Percentiles rank a stretch among this genome's conserved stretches.
Evolutionary conservation across 116 monocot genomes (phyloP).

Genomic region (Trichopus zeylanicus): DNA sequence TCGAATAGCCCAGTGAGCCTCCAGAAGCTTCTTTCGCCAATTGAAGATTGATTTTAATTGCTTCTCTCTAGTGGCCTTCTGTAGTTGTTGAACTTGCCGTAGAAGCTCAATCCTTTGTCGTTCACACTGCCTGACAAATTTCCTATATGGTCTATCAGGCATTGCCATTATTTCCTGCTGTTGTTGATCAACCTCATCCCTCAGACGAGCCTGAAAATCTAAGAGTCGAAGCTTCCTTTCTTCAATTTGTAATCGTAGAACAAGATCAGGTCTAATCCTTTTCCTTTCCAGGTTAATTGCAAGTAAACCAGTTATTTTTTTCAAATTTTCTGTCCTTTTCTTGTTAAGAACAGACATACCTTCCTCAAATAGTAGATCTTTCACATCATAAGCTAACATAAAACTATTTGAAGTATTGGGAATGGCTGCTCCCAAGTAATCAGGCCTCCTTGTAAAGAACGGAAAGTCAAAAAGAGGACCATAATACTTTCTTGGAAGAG

Average conservation of each 20-base stretch:
- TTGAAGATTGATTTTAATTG: slow-evolving; percentile 81
- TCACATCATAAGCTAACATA: slow-evolving; percentile 58
- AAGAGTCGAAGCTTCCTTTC: slow-evolving; percentile 89
- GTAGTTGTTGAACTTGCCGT: slow-evolving; percentile 82
- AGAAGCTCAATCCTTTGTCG: slow-evolving; percentile 64
- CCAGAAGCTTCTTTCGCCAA: slow-evolving; percentile 95
- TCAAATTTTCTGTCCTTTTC: slow-evolving; percentile 67
- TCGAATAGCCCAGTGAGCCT: slow-evolving; percentile 93
- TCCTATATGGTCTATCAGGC: slow-evolving; percentile 80
- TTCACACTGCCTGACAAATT: slow-evolving; percentile 89
- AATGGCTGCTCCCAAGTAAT: slow-evolving; percentile 32
- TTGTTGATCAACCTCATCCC: slow-evolving; percentile 80
- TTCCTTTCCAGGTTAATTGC: slow-evolving; percentile 74
- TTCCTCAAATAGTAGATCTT: slow-evolving; percentile 80
- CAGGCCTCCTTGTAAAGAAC: slow-evolving; percentile 67
- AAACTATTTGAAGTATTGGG: slow-evolving; percentile 50
- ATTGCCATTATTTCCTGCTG: slow-evolving; percentile 97
- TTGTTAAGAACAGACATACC: slow-evolving; percentile 52
- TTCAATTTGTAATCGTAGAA: slow-evolving; percentile 80
- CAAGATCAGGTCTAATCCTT: slow-evolving; percentile 82
- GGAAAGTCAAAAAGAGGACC: slow-evolving; percentile 97
- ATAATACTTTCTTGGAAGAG: slow-evolving; percentile 56
- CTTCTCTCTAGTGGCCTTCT: slow-evolving; percentile 65
- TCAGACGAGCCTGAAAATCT: slow-evolving; percentile 72
- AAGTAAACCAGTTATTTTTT: slow-evolving; percentile 68